Percentiles rank a stretch among this genome's conserved stretches.
phyloP scores from a whole-genome alignment of 306 rosid species.

The Clitoria ternatea region DNA sequence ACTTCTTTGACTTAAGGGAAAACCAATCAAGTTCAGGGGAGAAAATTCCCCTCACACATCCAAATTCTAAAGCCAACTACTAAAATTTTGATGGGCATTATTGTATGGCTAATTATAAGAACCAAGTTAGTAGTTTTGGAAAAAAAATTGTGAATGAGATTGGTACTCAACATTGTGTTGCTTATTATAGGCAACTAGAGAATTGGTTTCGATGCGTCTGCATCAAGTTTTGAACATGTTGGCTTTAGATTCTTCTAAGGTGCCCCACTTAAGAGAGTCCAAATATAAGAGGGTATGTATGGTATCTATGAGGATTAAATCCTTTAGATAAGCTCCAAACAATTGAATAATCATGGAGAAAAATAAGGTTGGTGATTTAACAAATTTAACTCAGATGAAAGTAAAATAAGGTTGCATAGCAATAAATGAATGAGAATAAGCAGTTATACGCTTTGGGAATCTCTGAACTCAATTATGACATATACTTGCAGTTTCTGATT shows the following conservation, averaged over 20 bases:
- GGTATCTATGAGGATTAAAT: neutral
- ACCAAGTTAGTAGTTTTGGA: neutral
- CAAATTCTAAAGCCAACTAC: slow-evolving; percentile 7
- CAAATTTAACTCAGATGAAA: neutral
- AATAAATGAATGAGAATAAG: slow-evolving; percentile 46
- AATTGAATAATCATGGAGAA: neutral
- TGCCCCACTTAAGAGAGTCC: slow-evolving; percentile 12
- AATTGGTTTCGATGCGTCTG: slow-evolving; percentile 17
- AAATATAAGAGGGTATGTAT: neutral
- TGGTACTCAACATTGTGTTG: slow-evolving; percentile 6
- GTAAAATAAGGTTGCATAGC: slow-evolving; percentile 23
- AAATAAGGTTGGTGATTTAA: neutral
- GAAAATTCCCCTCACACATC: slow-evolving; percentile 18
- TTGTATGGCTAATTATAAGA: slow-evolving; percentile 15
- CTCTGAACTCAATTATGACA: slow-evolving; percentile 37
- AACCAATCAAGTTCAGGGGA: slow-evolving; percentile 28
- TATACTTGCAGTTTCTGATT: slow-evolving; percentile 30
- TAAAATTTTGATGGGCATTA: neutral
- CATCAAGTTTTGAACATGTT: neutral
- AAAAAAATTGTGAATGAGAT: neutral
- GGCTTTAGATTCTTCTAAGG: neutral
- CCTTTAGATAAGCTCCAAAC: neutral
- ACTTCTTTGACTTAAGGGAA: slow-evolving; percentile 25
- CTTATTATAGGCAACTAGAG: neutral
- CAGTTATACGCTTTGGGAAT: slow-evolving; percentile 27